Evolutionary conservation across 306 rosid species (phyloP).

Genomic region (Malus fusca): DNA sequence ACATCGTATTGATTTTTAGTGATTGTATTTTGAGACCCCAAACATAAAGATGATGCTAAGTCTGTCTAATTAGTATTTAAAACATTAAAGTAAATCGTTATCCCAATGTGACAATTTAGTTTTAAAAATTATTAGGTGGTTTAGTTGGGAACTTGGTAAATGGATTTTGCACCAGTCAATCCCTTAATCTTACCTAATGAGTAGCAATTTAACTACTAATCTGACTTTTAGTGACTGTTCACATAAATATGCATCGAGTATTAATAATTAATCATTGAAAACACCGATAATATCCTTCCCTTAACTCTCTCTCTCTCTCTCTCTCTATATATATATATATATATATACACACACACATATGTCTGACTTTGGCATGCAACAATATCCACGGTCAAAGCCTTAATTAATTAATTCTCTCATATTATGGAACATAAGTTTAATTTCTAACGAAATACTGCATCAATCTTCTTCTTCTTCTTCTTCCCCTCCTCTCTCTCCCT

Average conservation of each 20-base stretch:
- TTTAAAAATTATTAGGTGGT: slow-evolving; percentile 16
- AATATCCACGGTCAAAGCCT: slow-evolving; percentile 3
- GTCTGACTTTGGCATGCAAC: slow-evolving; percentile 28
- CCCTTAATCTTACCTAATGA: slow-evolving; percentile 34
- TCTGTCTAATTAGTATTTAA: neutral
- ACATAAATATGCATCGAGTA: neutral
- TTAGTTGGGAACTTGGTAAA: slow-evolving; percentile 33
- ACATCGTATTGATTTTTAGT: too few species aligned
- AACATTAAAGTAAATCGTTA: slow-evolving; percentile 19
- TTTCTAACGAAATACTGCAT: neutral
- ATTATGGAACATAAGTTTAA: neutral
- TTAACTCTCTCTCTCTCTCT: too few species aligned
- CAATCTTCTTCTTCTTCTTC: too few species aligned
- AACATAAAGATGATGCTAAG: too few species aligned
- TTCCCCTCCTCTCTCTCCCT: too few species aligned
- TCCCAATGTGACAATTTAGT: slow-evolving; percentile 13
- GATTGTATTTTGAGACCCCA: too few species aligned
- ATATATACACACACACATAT: too few species aligned
- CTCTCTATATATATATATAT: too few species aligned
- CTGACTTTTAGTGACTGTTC: slow-evolving; percentile 23
- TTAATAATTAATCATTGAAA: neutral
- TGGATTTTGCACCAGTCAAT: slow-evolving; percentile 13
- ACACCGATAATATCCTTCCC: neutral
- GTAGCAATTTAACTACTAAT: slow-evolving; percentile 29
- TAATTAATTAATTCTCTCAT: neutral